These are phyloP conservation scores for Trichosporon ovoides DNA, from an alignment of 1,284 basidiomycete species.

Conservation along the genomic window DNA sequence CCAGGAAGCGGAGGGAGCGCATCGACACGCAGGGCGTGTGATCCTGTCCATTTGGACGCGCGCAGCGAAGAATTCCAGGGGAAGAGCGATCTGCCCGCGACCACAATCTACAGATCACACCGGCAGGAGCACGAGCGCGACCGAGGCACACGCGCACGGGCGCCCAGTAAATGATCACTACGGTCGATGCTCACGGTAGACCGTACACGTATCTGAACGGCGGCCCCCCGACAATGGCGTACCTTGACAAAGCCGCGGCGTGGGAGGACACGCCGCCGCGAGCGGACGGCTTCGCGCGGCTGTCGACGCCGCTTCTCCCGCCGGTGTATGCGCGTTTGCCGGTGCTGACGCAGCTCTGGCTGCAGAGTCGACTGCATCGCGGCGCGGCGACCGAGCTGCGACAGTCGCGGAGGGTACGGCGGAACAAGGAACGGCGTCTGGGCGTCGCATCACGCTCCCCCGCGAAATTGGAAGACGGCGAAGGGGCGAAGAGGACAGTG, in stretches of 20 bases:
- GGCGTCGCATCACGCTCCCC: not conserved
- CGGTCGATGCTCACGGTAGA: not conserved
- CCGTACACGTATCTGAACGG: not conserved
- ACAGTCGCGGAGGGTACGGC: not conserved
- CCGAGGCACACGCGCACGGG: not conserved
- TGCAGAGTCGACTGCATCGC: not conserved
- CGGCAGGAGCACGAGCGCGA: not conserved
- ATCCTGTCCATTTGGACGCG: no score
- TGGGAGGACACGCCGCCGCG: not conserved
- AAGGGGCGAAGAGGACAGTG: not conserved
- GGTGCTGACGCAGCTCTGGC: slow-evolving; percentile 6
- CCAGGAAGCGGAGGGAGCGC: no score
- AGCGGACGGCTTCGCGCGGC: not conserved
- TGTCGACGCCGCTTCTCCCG: not conserved
- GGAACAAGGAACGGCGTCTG: not conserved
- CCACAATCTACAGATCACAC: no score
- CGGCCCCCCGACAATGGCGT: slow-evolving; percentile 4
- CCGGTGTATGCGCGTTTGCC: slow-evolving; percentile 1
- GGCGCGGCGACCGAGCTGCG: not conserved
- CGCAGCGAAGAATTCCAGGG: no score
- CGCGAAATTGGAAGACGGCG: not conserved
- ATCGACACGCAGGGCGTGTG: no score
- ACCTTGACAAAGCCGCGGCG: not conserved
- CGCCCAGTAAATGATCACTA: not conserved
- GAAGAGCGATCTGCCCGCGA: no score